These are phyloP conservation scores for Penicillium sp. DNA, from an alignment of 2,329 filamentous ascomycete genomes.

Conservation along the genomic window DNA sequence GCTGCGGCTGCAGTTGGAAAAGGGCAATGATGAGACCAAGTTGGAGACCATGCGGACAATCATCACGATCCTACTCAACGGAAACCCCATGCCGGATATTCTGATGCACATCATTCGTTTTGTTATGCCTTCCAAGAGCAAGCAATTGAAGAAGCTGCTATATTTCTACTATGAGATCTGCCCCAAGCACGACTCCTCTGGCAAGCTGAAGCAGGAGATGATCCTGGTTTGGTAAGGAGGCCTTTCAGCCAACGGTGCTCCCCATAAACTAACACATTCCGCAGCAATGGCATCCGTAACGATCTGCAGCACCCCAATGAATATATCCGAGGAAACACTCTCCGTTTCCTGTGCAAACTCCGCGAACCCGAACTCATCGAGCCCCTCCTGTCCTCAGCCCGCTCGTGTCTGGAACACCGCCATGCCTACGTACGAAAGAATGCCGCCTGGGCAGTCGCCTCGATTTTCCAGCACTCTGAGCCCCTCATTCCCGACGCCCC, in stretches of 20 bases:
- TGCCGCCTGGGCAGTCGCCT: constrained; percentile 89
- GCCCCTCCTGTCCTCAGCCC: constrained; percentile 86
- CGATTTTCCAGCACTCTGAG: constrained; percentile 88
- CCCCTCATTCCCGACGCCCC: constrained; percentile 92
- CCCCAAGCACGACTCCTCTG: constrained; percentile 85
- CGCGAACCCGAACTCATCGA: constrained; percentile 95
- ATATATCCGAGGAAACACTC: constrained; percentile 96
- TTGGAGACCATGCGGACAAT: constrained; percentile 96
- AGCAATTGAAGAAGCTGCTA: constrained; percentile 93
- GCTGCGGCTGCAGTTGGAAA: constrained; percentile 88
- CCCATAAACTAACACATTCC: not conserved
- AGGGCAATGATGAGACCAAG: constrained; percentile 89
- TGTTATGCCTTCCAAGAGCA: constrained; percentile 98
- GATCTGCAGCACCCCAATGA: constrained; percentile 97
- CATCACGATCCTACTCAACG: constrained; percentile 95
- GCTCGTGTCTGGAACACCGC: constrained; percentile 89
- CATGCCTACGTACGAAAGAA: constrained; percentile 99
- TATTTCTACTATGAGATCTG: constrained; percentile 99
- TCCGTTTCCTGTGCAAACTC: constrained; percentile 95
- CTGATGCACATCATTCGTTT: constrained; percentile 99
- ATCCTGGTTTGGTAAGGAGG: constrained; percentile 86
- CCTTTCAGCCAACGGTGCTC: constrained; percentile 2
- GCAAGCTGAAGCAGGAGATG: constrained; percentile 99
- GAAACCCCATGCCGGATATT: constrained; percentile 89
- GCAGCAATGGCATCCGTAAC: constrained; percentile 94